Evolutionary conservation across 176 grass and related monocot genomes (phyloP), one percentile per base, ranked within the genome.

Genomic region (Carex myosuroides): DNA sequence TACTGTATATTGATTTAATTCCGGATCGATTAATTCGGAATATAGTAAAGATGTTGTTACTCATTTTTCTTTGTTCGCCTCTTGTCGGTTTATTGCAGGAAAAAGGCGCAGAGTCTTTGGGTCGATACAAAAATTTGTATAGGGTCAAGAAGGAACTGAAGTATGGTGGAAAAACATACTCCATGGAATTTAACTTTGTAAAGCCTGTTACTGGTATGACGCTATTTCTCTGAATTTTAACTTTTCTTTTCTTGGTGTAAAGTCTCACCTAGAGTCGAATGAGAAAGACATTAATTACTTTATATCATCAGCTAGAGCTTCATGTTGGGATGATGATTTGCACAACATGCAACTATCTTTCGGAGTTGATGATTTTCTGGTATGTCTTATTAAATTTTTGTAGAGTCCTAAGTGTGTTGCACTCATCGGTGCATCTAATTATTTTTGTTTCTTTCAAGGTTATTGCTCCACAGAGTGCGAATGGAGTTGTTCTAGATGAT

Each of bases 381-480:
- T 98, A 91, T 60, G 37, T 46, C 56, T 50, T 54, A 21, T 60
- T 55, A 58, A 4, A 39, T 54, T 30, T 32, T 68, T 72, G 21
- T 54, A n/a, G 13, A 26, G 35, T 65, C 7, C n/a, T 67, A 52
- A 29, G 57, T 29, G 57, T 29, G 24, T 54, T 4, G 9, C 24
- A 65, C 58, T 71, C 13, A 22, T 60, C 32, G 0, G 17, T n/a
- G n/a, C 57, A 83, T 86, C 21, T 77, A 84, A 71, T 84, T 56
- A 68, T 32, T 84, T 46, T 74, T 87, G 57, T 68, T 77, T 44
- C 5, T 87, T 87, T 82, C 83, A 70, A 95, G 95, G 90, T 95
- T 24, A 93, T 98, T 92, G 84, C 95, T 68, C 95, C 95, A 9
- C 64, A 90, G 66, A 98, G 92, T 95, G 95, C 89, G 84, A 98